These are phyloP conservation scores for Gracilariopsis chorda DNA, from an alignment of 23 red algal genomes.

Conservation along the genomic window DNA sequence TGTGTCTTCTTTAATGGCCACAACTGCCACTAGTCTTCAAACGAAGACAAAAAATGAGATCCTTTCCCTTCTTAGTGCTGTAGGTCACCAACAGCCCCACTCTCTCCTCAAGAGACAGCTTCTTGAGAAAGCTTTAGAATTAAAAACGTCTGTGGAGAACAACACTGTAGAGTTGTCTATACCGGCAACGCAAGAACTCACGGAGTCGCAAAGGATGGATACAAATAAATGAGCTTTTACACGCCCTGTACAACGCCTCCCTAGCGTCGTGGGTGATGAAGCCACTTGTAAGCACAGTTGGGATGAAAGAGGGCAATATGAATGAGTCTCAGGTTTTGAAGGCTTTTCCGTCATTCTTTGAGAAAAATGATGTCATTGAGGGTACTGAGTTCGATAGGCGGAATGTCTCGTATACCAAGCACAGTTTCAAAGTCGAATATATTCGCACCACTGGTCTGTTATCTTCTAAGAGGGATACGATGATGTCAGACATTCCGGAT, in stretches of 20 bases:
- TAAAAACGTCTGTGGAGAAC: too few species aligned
- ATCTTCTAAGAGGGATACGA: neutral
- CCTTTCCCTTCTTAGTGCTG: too few species aligned
- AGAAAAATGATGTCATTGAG: neutral
- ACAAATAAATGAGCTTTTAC: neutral
- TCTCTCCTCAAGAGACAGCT: too few species aligned
- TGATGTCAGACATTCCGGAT: constrained; percentile 1
- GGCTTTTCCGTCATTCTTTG: constrained; percentile 1
- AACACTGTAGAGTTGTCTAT: neutral
- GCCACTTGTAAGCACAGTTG: neutral
- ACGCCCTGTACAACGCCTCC: neutral
- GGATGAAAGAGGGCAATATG: neutral
- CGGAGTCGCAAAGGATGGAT: neutral
- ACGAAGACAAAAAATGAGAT: too few species aligned
- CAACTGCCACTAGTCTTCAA: too few species aligned
- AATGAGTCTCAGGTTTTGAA: neutral
- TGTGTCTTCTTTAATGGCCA: too few species aligned
- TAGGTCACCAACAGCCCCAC: too few species aligned
- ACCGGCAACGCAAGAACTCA: neutral
- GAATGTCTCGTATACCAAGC: neutral
- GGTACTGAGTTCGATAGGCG: neutral
- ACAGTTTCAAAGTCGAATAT: neutral
- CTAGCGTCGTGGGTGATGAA: constrained; percentile 30
- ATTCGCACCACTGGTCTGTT: neutral
- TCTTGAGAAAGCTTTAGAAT: too few species aligned